These are phyloP conservation scores for Pseudoscleropodium purum DNA, from an alignment of 225 moss, liverwort and hornwort genomes.

Conservation along the genomic window DNA sequence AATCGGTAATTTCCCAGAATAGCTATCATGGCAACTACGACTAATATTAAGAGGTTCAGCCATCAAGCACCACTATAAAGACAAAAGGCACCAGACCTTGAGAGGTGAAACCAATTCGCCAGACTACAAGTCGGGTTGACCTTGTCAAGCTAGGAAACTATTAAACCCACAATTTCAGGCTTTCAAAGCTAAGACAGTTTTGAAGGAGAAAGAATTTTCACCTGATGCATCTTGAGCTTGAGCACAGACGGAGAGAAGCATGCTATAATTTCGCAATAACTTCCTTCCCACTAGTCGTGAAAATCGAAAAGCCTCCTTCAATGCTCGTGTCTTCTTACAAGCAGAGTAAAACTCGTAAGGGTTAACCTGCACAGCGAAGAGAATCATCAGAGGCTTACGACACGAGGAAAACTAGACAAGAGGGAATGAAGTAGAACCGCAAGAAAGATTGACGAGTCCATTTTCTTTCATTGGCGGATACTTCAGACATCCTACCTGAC, in stretches of 20 bases:
- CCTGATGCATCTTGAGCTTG: slow-evolving; percentile 67
- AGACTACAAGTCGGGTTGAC: neutral
- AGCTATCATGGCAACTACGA: neutral
- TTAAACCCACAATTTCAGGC: neutral
- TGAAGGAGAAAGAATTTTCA: slow-evolving; percentile 4
- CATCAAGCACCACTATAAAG: neutral
- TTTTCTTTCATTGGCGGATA: neutral
- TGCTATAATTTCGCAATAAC: slow-evolving; percentile 50
- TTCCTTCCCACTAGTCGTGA: slow-evolving; percentile 27
- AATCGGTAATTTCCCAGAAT: neutral
- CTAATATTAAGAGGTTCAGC: neutral
- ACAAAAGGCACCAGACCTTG: neutral
- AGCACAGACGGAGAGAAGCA: slow-evolving; percentile 75
- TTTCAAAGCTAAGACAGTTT: neutral
- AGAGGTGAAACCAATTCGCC: neutral
- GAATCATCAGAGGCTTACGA: neutral
- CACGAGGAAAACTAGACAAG: neutral
- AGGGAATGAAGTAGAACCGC: neutral
- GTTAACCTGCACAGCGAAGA: slow-evolving; percentile 35
- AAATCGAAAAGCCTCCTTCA: slow-evolving; percentile 70
- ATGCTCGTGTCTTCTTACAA: slow-evolving; percentile 46
- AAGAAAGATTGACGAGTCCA: neutral
- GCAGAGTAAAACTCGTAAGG: slow-evolving; percentile 50
- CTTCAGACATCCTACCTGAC: neutral
- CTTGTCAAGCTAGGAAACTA: neutral